These are phyloP conservation scores for Chrysopogon serrulatus DNA, from an alignment of 176 grass and related monocot species.

Conservation along the genomic window DNA sequence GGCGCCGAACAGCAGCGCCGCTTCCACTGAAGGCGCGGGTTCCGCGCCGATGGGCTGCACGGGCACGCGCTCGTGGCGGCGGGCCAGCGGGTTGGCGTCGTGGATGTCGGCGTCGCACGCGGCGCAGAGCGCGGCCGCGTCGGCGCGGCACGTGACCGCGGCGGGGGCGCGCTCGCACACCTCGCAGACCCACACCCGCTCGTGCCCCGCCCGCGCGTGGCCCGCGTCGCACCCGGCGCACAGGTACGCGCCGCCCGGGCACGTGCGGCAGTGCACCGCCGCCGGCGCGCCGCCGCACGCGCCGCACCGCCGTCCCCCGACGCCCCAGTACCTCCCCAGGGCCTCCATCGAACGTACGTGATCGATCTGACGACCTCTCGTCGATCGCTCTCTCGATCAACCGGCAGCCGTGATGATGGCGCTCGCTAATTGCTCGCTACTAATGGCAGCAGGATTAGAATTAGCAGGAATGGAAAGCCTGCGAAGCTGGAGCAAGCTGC, in stretches of 20 bases:
- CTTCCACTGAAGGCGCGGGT: no score
- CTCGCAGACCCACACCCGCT: conserved; percentile 69
- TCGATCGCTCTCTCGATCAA: background rate
- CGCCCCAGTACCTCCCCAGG: conserved; percentile 32
- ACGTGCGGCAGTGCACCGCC: conserved; percentile 35
- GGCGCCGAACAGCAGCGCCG: conserved; percentile 4
- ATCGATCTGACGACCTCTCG: no score
- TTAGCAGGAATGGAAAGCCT: background rate
- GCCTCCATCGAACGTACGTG: background rate
- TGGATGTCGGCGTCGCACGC: conserved; percentile 48
- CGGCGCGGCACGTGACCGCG: conserved; percentile 72
- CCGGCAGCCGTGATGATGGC: background rate
- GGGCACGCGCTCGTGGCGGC: conserved; percentile 72
- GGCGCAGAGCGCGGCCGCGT: conserved; percentile 62
- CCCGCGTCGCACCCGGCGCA: conserved; percentile 28
- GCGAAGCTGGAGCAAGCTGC: background rate
- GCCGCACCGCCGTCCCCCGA: conserved; percentile 25
- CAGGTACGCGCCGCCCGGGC: conserved; percentile 5
- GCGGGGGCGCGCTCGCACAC: conserved; percentile 85
- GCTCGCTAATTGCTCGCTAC: background rate
- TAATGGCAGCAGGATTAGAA: background rate
- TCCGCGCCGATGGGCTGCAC: conserved; percentile 39
- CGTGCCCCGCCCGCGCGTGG: conserved; percentile 39
- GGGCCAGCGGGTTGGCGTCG: conserved; percentile 68
- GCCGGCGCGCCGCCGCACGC: conserved; percentile 25